Evolutionary conservation across 1,284 basidiomycete species (phyloP), one percentile per base, ranked within the genome.

Genomic region (Pseudozyma sp.): DNA sequence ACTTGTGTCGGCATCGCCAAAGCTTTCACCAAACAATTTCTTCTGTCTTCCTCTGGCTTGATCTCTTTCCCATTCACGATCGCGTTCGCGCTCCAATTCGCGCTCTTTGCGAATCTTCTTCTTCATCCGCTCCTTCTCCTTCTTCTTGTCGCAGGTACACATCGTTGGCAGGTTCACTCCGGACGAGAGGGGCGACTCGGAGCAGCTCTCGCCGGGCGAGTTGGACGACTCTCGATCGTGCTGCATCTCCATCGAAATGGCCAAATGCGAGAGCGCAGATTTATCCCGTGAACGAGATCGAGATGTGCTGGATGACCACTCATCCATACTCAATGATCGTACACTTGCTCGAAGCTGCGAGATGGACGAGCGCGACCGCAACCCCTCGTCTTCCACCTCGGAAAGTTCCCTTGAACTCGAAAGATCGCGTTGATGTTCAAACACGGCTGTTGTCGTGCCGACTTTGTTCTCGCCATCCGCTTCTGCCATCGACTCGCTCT

Each of bases 111-210:
- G 68, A 5, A 76, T 50, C 73, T 72, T 71, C 45, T 65, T 76
- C 58, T 67, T 69, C 52, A 72, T 51, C 39, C 60, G 57, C 52
- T 76, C 73, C 65, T 69, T 68, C n/a, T 76, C 73, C 25, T 54
- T 56, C 56, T 76, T 72, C 65, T 69, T 68, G 52, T 76, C 69
- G 66, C 68, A 71, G n/a, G 69, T 68, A 31, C 73, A 71, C 44
- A 65, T 53, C 50, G 40, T 59, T 2, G 72, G 52, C 50, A 60
- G 21, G 21, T 55, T 54, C 18, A 57, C 55, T n/a, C 56, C 44
- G 18, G 39, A 39, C 36, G 58, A 9, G n/a, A 58, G 53, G 13
- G 67, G 62, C 53, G 63, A 70, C 47, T 70, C 72, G 43, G 67
- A 70, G 48, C 63, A 58, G 67, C 67, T 70, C 52, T 75, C 67